phyloP scores from a whole-genome alignment of 257 asterid genomes.

The Plectranthus barbatus region DNA sequence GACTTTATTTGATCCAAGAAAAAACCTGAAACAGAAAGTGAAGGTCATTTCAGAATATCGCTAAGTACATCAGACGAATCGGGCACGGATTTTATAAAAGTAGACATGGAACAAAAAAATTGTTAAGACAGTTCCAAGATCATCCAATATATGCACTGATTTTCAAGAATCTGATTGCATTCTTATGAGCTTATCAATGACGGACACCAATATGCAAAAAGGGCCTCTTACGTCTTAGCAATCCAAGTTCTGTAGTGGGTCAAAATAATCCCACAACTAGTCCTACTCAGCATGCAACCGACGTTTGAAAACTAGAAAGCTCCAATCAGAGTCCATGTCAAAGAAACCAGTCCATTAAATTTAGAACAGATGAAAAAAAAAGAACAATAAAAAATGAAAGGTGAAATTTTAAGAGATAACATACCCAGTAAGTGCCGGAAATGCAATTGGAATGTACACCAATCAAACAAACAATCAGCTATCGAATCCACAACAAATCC shows the following conservation, averaged over 20 bases:
- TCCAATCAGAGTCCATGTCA: too few species aligned
- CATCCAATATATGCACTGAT: neutral
- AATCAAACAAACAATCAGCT: too few species aligned
- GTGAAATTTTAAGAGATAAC: too few species aligned
- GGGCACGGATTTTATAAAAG: neutral
- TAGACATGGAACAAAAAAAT: neutral
- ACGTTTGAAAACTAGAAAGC: neutral
- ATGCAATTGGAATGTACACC: too few species aligned
- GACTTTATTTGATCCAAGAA: slow-evolving; percentile 22
- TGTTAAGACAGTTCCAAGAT: neutral
- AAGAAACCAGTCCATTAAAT: too few species aligned
- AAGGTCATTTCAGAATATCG: neutral
- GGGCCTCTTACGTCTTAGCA: neutral
- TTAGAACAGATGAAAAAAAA: too few species aligned
- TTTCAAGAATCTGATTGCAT: neutral
- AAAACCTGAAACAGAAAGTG: slow-evolving; percentile 8
- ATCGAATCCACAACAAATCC: too few species aligned
- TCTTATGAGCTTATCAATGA: neutral
- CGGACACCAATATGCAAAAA: neutral
- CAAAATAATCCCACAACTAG: neutral
- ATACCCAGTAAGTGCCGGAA: too few species aligned
- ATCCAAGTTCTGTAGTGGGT: too few species aligned
- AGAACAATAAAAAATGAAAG: too few species aligned
- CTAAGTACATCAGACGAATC: neutral
- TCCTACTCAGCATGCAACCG: neutral